Evolutionary conservation across 148 eudicot genomes (phyloP).

Genomic region (Rhododendron griersonianum): DNA sequence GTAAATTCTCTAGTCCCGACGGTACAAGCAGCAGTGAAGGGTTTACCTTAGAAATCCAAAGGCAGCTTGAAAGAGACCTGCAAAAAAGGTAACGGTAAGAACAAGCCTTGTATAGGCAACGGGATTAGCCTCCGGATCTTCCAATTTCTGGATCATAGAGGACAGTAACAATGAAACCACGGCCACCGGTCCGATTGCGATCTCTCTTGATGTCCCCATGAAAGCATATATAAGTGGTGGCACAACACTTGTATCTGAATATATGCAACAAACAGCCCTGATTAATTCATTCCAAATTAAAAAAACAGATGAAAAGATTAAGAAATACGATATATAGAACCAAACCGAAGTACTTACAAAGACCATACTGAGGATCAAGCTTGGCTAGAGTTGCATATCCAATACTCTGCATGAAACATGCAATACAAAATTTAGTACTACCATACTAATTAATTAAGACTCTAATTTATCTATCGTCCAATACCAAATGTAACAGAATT

Average conservation of each 20-base stretch:
- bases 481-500: not conserved
- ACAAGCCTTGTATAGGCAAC: constrained; percentile 35
- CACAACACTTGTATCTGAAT: constrained; percentile 46
- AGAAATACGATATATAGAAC: not conserved
- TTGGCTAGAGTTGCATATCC: constrained; percentile 44
- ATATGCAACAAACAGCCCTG: not conserved
- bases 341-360: constrained; percentile 21
- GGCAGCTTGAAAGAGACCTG: constrained; percentile 51
- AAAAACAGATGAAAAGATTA: no score
- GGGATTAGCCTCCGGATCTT: constrained; percentile 47
- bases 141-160: constrained; percentile 35
- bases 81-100: constrained; percentile 47
- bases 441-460: no score
- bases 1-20: not conserved
- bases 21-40: not conserved
- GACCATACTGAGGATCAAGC: constrained; percentile 37
- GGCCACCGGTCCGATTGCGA: constrained; percentile 56
- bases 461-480: no score
- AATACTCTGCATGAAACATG: constrained; percentile 28
- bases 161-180: constrained; percentile 51
- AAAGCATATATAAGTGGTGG: constrained; percentile 54
- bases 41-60: constrained; percentile 51
- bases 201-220: constrained; percentile 59
- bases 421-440: not conserved
- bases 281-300: not conserved